Evolutionary conservation across 2,329 filamentous ascomycete species (phyloP), one percentile per base, ranked within the genome.

Genomic region (Diaporthe vexans): DNA sequence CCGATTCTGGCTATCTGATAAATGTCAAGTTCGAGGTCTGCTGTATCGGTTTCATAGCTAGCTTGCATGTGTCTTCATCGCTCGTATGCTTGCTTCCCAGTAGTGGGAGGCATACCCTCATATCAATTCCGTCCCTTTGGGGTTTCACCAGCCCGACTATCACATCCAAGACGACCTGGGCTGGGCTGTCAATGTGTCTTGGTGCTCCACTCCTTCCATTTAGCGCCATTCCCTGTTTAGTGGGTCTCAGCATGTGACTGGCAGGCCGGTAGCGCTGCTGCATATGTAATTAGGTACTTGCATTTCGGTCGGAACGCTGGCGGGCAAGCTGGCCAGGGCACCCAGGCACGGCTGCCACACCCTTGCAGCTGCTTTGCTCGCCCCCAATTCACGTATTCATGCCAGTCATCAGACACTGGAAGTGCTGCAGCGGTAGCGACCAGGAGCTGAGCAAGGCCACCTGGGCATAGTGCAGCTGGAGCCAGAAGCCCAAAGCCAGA

Each of bases 221-320:
- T 68, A 68, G 63, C 63, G 63, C n/a, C 63, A 26, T 54, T 68
- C 48, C 46, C 63, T 68, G 46, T 37, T 40, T 17, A 40, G 46
- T 68, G 63, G 63, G 63, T 40, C 63, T 11, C 48, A 40, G 63
- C 63, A 68, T 67, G 63, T 68, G 63, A 68, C 48, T 52, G 48
- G 63, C 26, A 54, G 63, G 48, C 63, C 37, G 63, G 63, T 51
- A 68, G 48, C 37, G 24, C 35, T 29, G 4, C 24, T 46, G 46
- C 46, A n/a, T 52, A 37, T 51, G 46, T 46, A 67, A 24, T 51
- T n/a, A 17, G 61, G 59, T 19, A 46, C 40, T 46, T 67, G 33
- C 19, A 26, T 17, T 65, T 52, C 48, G 13, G 10, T 52, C 48
- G 48, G 40, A 29, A 54, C 21, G 46, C 33, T 52, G 21, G 48